phyloP scores from a whole-genome alignment of 2,329 filamentous ascomycete genomes.

The Polytolypa hystricis region DNA sequence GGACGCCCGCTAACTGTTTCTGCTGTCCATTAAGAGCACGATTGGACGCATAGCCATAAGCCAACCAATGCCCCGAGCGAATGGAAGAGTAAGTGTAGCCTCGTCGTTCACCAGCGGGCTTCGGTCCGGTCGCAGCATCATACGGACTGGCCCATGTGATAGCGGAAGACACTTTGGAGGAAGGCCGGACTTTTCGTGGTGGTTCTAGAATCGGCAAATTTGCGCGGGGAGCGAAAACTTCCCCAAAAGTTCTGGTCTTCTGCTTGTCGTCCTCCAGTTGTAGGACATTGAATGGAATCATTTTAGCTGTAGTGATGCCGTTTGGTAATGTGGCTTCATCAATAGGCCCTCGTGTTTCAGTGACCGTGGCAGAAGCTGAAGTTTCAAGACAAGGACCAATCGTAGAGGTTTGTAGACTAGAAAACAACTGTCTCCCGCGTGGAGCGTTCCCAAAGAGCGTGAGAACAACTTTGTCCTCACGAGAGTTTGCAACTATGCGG shows the following conservation, averaged over 20 bases:
- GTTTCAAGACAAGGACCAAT: slow-evolving; percentile 27
- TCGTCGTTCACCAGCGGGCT: slow-evolving; percentile 25
- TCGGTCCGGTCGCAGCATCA: slow-evolving; percentile 26
- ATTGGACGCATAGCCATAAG: slow-evolving; percentile 24
- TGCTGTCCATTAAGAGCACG: not conserved
- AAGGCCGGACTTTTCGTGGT: slow-evolving; percentile 26
- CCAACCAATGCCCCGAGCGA: slow-evolving; percentile 33
- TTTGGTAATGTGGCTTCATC: slow-evolving; percentile 59
- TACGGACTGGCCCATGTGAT: slow-evolving; percentile 32
- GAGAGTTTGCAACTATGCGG: slow-evolving; percentile 9
- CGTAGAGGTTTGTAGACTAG: slow-evolving; percentile 58
- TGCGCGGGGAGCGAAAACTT: slow-evolving; percentile 33
- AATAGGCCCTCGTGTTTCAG: slow-evolving; percentile 40
- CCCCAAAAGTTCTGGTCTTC: slow-evolving; percentile 31
- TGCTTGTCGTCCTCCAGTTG: slow-evolving; percentile 20
- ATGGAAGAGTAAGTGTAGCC: slow-evolving; percentile 32
- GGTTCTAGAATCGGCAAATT: slow-evolving; percentile 29
- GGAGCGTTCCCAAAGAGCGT: slow-evolving; percentile 68
- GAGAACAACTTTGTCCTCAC: slow-evolving; percentile 51
- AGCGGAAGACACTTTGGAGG: slow-evolving; percentile 21
- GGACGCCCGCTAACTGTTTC: not conserved
- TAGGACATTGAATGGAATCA: slow-evolving; percentile 41
- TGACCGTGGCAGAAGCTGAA: slow-evolving; percentile 22
- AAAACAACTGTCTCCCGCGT: slow-evolving; percentile 69
- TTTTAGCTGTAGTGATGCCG: slow-evolving; percentile 59